These are phyloP conservation scores for Rugosomyces carneus DNA, from an alignment of 1,284 basidiomycete genomes.

Conservation along the genomic window DNA sequence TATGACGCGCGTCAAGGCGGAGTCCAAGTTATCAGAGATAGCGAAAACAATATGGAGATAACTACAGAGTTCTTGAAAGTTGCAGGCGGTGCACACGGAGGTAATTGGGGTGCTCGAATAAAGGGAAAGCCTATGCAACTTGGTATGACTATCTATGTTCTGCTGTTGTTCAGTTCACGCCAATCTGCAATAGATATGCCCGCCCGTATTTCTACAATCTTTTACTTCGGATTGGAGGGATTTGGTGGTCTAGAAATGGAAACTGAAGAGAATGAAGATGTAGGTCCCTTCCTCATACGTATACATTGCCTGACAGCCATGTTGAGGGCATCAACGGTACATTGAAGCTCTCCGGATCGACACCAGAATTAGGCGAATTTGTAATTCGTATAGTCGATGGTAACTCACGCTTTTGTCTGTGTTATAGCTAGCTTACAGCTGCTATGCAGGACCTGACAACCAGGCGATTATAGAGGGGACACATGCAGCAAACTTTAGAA, in stretches of 20 bases:
- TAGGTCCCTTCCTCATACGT: constrained; percentile 27
- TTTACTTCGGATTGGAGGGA: constrained; percentile 85
- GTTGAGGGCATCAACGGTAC: constrained; percentile 66
- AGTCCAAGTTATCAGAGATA: constrained; percentile 78
- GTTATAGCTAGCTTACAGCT: constrained; percentile 3
- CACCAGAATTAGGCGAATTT: constrained; percentile 79
- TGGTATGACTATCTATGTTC: constrained; percentile 34
- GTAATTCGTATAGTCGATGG: constrained; percentile 77
- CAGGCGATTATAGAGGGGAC: constrained; percentile 43
- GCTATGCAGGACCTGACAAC: constrained; percentile 50
- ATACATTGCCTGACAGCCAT: constrained; percentile 4
- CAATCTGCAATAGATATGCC: constrained; percentile 35
- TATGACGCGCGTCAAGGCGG: constrained; percentile 86
- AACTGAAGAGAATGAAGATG: constrained; percentile 67
- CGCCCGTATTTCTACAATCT: constrained; percentile 70
- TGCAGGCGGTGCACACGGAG: constrained; percentile 71
- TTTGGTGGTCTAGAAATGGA: constrained; percentile 78
- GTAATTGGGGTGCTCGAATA: constrained; percentile 87
- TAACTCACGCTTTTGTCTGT: constrained; percentile 22
- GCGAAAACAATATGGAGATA: constrained; percentile 77
- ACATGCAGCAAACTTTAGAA: constrained; percentile 54
- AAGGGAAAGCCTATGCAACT: constrained; percentile 74
- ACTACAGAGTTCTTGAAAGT: constrained; percentile 85
- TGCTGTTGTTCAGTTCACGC: constrained; percentile 1
- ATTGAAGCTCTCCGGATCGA: constrained; percentile 64